These are phyloP conservation scores for Aspergillus campestris DNA, from an alignment of 495 filamentous ascomycete species.

Conservation along the genomic window DNA sequence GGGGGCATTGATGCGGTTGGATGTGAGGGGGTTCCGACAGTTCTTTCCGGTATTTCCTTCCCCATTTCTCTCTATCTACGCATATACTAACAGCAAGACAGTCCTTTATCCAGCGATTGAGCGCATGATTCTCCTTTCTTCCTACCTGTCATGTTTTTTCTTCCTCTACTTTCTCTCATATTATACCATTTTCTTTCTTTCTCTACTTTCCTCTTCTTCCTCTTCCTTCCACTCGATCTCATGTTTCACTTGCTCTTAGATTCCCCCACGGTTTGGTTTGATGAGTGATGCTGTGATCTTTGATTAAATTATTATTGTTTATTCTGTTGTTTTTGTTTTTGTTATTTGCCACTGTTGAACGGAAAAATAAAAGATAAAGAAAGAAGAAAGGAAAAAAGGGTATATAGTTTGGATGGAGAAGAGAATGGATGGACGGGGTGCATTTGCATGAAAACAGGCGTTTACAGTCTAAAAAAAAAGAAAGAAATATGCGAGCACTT, in stretches of 20 bases:
- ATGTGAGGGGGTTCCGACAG: slow-evolving; percentile 45
- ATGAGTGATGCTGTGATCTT: slow-evolving; percentile 16
- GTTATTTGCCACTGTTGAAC: not conserved
- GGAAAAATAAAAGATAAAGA: not conserved
- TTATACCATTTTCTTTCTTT: slow-evolving; percentile 9
- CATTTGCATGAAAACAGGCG: too few species aligned
- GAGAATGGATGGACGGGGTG: too few species aligned
- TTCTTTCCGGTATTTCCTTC: slow-evolving; percentile 41
- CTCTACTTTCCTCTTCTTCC: slow-evolving; percentile 6
- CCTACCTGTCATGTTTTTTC: slow-evolving; percentile 10
- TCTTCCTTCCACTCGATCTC: slow-evolving; percentile 9
- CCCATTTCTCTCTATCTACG: not conserved
- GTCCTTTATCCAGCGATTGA: slow-evolving; percentile 43
- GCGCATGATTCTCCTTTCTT: slow-evolving; percentile 24
- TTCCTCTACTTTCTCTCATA: slow-evolving; percentile 3
- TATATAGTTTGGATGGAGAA: slow-evolving; percentile 10
- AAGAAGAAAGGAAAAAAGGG: slow-evolving; percentile 4
- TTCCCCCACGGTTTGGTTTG: slow-evolving; percentile 33
- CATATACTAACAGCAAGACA: slow-evolving; percentile 11
- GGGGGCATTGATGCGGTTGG: slow-evolving; percentile 39
- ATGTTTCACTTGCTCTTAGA: slow-evolving; percentile 27
- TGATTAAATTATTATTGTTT: not conserved
- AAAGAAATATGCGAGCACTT: too few species aligned
- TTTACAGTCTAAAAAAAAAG: too few species aligned
- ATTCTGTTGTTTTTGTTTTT: slow-evolving; percentile 3